phyloP scores from a whole-genome alignment of 208 protist species.

The Leishmania amazonensis region DNA sequence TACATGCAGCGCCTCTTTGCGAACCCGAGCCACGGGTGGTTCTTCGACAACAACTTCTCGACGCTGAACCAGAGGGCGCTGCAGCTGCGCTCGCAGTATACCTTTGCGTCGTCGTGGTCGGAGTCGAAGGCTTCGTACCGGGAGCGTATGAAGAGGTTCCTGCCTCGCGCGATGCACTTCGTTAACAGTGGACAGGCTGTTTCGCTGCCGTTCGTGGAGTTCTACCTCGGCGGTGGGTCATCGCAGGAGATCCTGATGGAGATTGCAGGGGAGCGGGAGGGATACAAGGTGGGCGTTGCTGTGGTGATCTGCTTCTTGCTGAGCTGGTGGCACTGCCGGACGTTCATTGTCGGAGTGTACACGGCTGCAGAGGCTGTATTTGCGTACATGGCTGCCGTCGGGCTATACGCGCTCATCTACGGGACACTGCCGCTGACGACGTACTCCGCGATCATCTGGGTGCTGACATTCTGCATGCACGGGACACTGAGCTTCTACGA shows the following conservation, averaged over 20 bases:
- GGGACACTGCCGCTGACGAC: conserved; percentile 42
- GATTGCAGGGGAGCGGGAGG: conserved; percentile 24
- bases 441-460: conserved; percentile 45
- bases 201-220: conserved; percentile 8
- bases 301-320: conserved; percentile 39
- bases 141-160: conserved; percentile 16
- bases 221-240: conserved; percentile 38
- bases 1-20: conserved; percentile 32
- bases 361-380: conserved; percentile 33
- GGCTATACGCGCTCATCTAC: conserved; percentile 48
- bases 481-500: conserved; percentile 68
- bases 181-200: conserved; percentile 12
- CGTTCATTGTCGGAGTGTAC: conserved; percentile 46
- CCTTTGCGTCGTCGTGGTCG: conserved; percentile 27
- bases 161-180: conserved; percentile 15
- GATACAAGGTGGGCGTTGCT: conserved; percentile 47
- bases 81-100: conserved; percentile 40
- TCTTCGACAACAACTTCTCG: conserved; percentile 53
- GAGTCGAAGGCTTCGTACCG: conserved; percentile 10
- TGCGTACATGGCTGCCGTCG: conserved; percentile 44
- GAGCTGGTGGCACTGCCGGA: conserved; percentile 41
- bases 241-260: conserved; percentile 36
- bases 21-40: conserved; percentile 58
- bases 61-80: conserved; percentile 25
- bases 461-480: conserved; percentile 63